These are phyloP conservation scores for Pseudogymnoascus pannorum DNA, from an alignment of 2,329 filamentous ascomycete genomes.

Conservation along the genomic window DNA sequence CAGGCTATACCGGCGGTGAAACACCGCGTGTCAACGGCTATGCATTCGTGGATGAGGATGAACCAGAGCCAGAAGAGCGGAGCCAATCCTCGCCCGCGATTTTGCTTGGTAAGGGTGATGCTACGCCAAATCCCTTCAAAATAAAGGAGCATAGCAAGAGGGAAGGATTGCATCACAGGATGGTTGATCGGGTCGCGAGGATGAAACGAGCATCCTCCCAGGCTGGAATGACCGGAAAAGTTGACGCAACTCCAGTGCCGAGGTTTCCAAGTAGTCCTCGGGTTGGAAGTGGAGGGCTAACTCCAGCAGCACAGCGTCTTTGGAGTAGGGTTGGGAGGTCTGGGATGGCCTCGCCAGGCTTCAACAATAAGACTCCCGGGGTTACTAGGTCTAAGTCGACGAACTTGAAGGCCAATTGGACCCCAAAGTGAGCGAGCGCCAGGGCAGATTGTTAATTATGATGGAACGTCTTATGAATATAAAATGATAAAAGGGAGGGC, in stretches of 20 bases:
- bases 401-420: conserved; percentile 23
- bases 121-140: conserved; percentile 72
- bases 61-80: conserved; percentile 43
- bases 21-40: conserved; percentile 92
- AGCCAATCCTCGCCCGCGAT: conserved; percentile 37
- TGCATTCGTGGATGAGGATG: conserved; percentile 77
- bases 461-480: conserved; percentile 1
- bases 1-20: conserved; percentile 51
- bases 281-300: conserved; percentile 47
- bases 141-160: conserved; percentile 67
- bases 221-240: conserved; percentile 52
- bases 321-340: conserved; percentile 52
- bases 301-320: conserved; percentile 65
- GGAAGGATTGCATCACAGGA: conserved; percentile 74
- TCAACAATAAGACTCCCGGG: conserved; percentile 23
- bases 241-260: conserved; percentile 55
- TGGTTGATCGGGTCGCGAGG: conserved; percentile 75
- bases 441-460: background rate
- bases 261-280: conserved; percentile 61
- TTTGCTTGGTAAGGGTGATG: conserved; percentile 50
- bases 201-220: conserved; percentile 58
- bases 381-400: conserved; percentile 22
- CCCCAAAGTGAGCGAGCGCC: conserved; percentile 15
- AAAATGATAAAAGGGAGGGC: background rate
- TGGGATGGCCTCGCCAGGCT: conserved; percentile 24